Base-by-base conservation (phyloP, 2,329 filamentous ascomycete species). In the Chaetothyriales sp. region DNA sequence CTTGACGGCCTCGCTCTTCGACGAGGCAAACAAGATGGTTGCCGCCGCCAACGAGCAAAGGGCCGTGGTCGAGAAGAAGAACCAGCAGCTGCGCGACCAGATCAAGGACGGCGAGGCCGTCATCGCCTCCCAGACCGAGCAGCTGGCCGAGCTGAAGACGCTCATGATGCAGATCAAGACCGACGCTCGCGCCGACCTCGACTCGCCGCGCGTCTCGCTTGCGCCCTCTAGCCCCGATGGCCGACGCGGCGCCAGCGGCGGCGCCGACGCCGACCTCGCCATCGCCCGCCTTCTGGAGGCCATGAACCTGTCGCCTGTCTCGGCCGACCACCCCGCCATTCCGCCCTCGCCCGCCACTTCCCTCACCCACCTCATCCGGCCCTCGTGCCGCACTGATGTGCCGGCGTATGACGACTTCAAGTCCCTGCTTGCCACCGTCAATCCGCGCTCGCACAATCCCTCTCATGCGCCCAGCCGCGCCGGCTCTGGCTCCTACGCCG, bases 1-100 rank as follows among this genome's bases (percentile, higher is more conserved):
- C 49, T 69, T 98, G 57, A 97, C 92, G 0, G 82, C 88, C 1
- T 89, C 88, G 25, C 76, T 98, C n/a, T 98, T 98, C 57, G 89
- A 97, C 65, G 90, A 98, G 73, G 92, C 92, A 48, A 97, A 98
- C 71, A 89, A 85, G 75, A 97, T 98, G 90, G 92, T 98, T 49
- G 86, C 90, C 43, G 82, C 81, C 15, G 90, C 90, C 40, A 87
- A 94, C 55, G 82, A 80, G 57, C 88, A 95, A 61, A 84, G 88
- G 40, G 89, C 95, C 59, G 77, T 78, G 4, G 73, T 89, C 44
- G 82, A 89, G 52, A 85, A 85, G 63, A 87, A 87, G 65, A 94
- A 92, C 62, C 88, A 95, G 52, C 87, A 94, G 67, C 77, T 97
- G 49, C 86, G 81, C 62, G 77, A 83, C 22, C 89, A 97, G 67